These are phyloP conservation scores for Colletotrichum chrysophilum DNA, from an alignment of 2,329 filamentous ascomycete genomes.

Conservation along the genomic window DNA sequence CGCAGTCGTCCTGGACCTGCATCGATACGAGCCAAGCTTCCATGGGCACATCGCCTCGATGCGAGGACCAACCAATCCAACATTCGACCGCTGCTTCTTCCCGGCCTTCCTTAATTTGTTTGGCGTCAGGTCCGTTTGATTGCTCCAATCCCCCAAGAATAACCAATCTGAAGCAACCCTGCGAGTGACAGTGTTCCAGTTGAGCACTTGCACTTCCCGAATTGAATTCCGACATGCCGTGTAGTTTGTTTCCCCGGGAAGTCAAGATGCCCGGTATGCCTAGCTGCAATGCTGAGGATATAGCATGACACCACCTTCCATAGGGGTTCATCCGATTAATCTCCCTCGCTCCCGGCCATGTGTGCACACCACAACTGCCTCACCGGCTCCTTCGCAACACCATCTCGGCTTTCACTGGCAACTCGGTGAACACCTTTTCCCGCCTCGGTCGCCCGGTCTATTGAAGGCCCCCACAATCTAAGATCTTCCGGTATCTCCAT, in stretches of 20 bases:
- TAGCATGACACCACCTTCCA: neutral
- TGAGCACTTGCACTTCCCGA: neutral
- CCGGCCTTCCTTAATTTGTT: neutral
- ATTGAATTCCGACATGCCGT: neutral
- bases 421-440: neutral
- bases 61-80: neutral
- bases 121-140: neutral
- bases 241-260: neutral
- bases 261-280: neutral
- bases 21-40: slow-evolving; percentile 7
- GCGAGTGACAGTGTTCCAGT: neutral
- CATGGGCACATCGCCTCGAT: neutral
- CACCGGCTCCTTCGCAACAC: neutral
- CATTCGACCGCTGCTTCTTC: neutral
- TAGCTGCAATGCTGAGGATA: neutral
- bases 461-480: neutral
- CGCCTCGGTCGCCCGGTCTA: neutral
- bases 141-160: neutral
- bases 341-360: neutral
- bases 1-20: neutral
- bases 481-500: neutral
- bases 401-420: neutral
- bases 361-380: neutral
- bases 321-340: neutral
- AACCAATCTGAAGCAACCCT: neutral